These are phyloP conservation scores for Podospora didyma DNA, from an alignment of 495 filamentous ascomycete species.

Conservation along the genomic window DNA sequence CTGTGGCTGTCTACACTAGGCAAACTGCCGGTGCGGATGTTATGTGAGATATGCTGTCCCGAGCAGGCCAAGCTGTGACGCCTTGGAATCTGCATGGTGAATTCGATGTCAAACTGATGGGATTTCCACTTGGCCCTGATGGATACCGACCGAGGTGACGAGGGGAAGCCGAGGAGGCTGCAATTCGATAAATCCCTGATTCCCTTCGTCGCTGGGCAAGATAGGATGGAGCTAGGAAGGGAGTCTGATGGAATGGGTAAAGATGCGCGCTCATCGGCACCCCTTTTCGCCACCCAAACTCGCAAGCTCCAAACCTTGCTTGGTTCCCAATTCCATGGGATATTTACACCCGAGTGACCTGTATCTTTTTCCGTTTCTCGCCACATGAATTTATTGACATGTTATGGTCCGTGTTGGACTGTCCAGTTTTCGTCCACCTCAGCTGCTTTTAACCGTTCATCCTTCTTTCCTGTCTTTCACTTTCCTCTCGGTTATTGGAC, in stretches of 20 bases:
- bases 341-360: neutral
- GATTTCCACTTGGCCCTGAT: constrained; percentile 3
- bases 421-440: too few species aligned
- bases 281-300: constrained; percentile 1
- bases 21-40: neutral
- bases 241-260: neutral
- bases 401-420: too few species aligned
- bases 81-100: neutral
- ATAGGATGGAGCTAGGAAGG: neutral
- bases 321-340: neutral
- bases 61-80: neutral
- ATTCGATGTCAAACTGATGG: constrained; percentile 4
- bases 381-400: neutral
- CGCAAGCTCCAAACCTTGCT: neutral
- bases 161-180: neutral
- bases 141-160: neutral
- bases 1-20: neutral
- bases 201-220: neutral
- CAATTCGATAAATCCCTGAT: neutral
- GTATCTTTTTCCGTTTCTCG: neutral
- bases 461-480: too few species aligned
- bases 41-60: neutral
- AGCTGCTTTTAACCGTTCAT: too few species aligned
- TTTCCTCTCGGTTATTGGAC: too few species aligned
- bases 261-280: neutral